Base-by-base conservation (phyloP, 352 stramenopile species). In the Pythium volutum region DNA sequence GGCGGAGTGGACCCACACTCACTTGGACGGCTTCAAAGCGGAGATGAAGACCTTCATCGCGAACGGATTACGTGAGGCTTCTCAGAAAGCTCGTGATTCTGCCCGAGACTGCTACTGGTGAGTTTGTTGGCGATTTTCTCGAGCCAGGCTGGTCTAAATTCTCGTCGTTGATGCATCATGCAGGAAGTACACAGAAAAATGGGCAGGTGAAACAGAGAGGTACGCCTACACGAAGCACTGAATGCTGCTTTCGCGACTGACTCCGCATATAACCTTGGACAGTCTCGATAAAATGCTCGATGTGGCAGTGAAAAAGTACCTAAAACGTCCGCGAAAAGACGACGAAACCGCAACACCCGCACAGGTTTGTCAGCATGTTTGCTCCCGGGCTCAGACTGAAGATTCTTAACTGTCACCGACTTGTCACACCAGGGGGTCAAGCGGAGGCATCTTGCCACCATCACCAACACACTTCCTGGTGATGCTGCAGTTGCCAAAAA, bases 41-140 rank as follows among this genome's bases (percentile, higher is more conserved):
- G 71, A 69, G 27, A 54, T 89, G 5, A 76, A 84, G 55, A 51
- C 38, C 0, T 49, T 67, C 6, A 85, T 75, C 14, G 36, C 81
- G 74, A 41, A 53, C 16, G 68, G 73, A 39, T 67, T 89, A 4
- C 84, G 76, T 26, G 78, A 86, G 41, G 74, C 79, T 16, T 89
- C 76, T 5, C 72, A 77, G 16, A 84, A 83, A 70, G 72, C 71
- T 39, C 64, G 79, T 59, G 76, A 87, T 53, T 76, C 69, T 14
- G 75, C 76, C 2, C 67, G 79, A 39, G 67, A 85, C 27, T 87
- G 79, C 47, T 89, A 89, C 38, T 88, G 79, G 79, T 89, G 45
- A 56, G 56, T 52, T 52, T 22, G 46, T 31, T 52, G 23, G 14
- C n/a, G 14, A 18, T 11, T 52, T 20, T 36, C 23, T 9, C 41